Evolutionary conservation across 768 basidiomycete genomes (phyloP).

Genomic region (Tylopilus sp.): DNA sequence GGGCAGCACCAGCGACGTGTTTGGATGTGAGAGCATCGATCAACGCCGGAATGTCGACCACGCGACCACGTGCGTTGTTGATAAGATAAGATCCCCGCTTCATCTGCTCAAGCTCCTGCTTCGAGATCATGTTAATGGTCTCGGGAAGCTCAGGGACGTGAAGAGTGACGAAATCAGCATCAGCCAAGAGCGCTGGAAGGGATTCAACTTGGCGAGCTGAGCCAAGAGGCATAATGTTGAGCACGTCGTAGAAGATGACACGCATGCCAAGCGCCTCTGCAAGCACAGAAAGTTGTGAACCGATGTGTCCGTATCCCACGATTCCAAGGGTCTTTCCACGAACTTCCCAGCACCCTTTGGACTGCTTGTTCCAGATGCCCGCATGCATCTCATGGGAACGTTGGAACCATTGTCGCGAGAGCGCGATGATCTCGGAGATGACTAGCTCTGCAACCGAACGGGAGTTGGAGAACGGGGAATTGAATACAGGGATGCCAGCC

Average conservation of each 20-base stretch:
- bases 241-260: slow-evolving; percentile 91
- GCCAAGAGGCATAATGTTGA: slow-evolving; percentile 97
- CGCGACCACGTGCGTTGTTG: slow-evolving; percentile 95
- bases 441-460: slow-evolving; percentile 99
- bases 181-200: slow-evolving; percentile 65
- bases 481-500: slow-evolving; percentile 96
- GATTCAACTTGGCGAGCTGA: slow-evolving; percentile 87
- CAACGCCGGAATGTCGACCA: slow-evolving; percentile 93
- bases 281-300: slow-evolving; percentile 93
- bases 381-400: slow-evolving; percentile 82
- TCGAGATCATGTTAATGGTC: slow-evolving; percentile 90
- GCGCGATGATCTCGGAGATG: slow-evolving; percentile 86
- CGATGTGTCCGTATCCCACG: slow-evolving; percentile 98
- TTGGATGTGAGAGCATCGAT: slow-evolving; percentile 77
- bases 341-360: slow-evolving; percentile 97
- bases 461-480: slow-evolving; percentile 98
- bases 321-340: slow-evolving; percentile 98
- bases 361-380: slow-evolving; percentile 98
- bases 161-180: slow-evolving; percentile 91
- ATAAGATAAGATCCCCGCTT: slow-evolving; percentile 94
- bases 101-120: slow-evolving; percentile 78
- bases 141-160: slow-evolving; percentile 97
- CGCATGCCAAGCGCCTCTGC: slow-evolving; percentile 95
- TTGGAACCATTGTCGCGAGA: slow-evolving; percentile 92
- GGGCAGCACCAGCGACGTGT: slow-evolving; percentile 81